A percentile compares a stretch with the other conserved stretches of the same genome.
Conservation (phyloP, 78 protist genomes). For the Polysphondylium violaceum region DNA sequence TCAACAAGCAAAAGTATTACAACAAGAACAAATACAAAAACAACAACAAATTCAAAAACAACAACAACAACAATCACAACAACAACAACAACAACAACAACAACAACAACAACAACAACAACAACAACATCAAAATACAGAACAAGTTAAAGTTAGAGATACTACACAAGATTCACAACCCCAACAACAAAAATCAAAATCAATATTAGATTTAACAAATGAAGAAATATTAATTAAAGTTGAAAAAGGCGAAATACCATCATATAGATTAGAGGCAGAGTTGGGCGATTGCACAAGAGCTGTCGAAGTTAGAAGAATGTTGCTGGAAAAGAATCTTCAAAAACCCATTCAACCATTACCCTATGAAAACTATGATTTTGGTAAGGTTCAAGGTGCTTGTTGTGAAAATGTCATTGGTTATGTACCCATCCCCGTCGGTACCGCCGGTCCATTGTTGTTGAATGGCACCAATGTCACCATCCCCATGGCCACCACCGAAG, state of each 20-base stretch:
- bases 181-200: neutral
- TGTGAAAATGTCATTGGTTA: slow-evolving; percentile 97
- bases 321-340: slow-evolving; percentile 29
- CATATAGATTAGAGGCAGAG: slow-evolving; percentile 65
- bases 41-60: neutral
- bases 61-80: neutral
- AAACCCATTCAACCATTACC: slow-evolving; percentile 70
- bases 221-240: slow-evolving; percentile 43
- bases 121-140: neutral
- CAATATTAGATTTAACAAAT: slow-evolving; percentile 9
- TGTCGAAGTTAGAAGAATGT: slow-evolving; percentile 71
- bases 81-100: neutral
- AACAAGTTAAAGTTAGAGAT: neutral
- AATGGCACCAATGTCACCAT: slow-evolving; percentile 80
- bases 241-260: slow-evolving; percentile 49
- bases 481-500: slow-evolving; percentile 97
- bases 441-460: slow-evolving; percentile 92
- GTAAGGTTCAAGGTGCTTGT: slow-evolving; percentile 84
- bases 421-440: slow-evolving; percentile 94
- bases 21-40: neutral
- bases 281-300: slow-evolving; percentile 85
- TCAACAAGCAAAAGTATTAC: too few relatives aligned
- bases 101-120: neutral
- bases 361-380: slow-evolving; percentile 81
- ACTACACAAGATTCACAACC: neutral